Evolutionary conservation across 345 rosid genomes (phyloP).

Genomic region (Leavenworthia alabamica): DNA sequence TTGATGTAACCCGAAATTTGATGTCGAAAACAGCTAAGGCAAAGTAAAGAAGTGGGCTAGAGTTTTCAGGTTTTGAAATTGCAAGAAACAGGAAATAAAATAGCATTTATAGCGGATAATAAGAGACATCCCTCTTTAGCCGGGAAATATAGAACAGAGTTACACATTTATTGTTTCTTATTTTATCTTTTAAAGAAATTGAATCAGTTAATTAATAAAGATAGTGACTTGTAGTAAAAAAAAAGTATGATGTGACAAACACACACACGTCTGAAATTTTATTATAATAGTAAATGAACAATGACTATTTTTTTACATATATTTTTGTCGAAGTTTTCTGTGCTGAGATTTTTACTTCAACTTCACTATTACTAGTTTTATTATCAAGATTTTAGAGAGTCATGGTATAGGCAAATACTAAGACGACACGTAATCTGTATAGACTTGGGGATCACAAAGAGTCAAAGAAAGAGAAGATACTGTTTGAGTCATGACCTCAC

Average conservation of each 20-base stretch:
- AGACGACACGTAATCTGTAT: background rate
- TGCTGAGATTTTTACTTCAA: conserved; percentile 12
- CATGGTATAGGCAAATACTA: background rate
- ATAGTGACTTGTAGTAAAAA: conserved; percentile 31
- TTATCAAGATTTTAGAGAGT: background rate
- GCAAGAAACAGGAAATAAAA: conserved; percentile 29
- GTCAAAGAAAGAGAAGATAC: conserved; percentile 28
- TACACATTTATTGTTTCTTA: conserved; percentile 20
- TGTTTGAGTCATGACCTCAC: conserved; percentile 16
- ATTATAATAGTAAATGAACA: conserved; percentile 1
- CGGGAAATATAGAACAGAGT: conserved; percentile 16
- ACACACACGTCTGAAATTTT: conserved; percentile 17
- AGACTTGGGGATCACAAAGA: conserved; percentile 24
- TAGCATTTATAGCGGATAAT: conserved; percentile 52
- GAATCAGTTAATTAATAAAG: conserved; percentile 6
- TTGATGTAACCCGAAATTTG: background rate
- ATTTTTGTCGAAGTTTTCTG: conserved; percentile 25
- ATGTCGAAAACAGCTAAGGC: conserved; percentile 24
- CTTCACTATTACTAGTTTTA: conserved; percentile 8
- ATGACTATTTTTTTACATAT: background rate
- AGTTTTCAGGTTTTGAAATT: conserved; percentile 13
- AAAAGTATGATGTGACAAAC: conserved; percentile 26
- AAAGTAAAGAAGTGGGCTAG: conserved; percentile 27
- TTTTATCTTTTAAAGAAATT: background rate
- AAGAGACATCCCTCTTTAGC: conserved; percentile 27